Base-by-base conservation (phyloP, 2,329 filamentous ascomycete species). In the Anthostomella pinea region DNA sequence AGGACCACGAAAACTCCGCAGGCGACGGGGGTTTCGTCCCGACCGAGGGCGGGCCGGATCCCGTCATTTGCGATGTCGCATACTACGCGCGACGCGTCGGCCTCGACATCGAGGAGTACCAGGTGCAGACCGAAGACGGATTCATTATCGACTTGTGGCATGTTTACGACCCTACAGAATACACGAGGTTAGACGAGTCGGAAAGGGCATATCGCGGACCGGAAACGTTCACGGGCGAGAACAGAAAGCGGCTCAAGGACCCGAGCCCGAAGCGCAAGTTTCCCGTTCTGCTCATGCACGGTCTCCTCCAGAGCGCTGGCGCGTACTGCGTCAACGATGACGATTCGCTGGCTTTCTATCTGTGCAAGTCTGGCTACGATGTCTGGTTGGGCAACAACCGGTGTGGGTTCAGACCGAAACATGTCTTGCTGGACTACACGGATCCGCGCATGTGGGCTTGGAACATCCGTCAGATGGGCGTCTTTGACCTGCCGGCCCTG, bases 371-470 rank as follows among this genome's bases (percentile, higher is more conserved):
- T 0, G 90, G 90, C 2, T 96, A 88, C 62, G 91, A 97, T 59
- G 87, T 97, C 24, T 97, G 90, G 90, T 72, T 96, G 11, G 91
- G 91, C 4, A 95, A 95, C 65, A 96, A 95, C 57, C 77, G 91
- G 14, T 95, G 89, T 56, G 90, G 90, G 1, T 88, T 93, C 62
- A 69, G 76, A 1, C 90, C 91, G 0, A 77, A 81, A 46, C 91
- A 97, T 57, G 76, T 73, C 3, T 64, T 82, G 15, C 74, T 96
- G 24, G 65, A 77, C 2, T 81, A 85, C 48, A 68, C 68, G 3
- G 91, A 97, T 56, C 90, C 91, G 2, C 78, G 89, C 19, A 94
- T 96, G 87, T 96, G 91, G 91, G 81, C 83, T 25, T 97, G 91
- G 91, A 95, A 95, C 49, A 94, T 96, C 37, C 79, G 87, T 0